Evolutionary conservation across 2,329 filamentous ascomycete species (phyloP), one percentile per base, ranked within the genome.

Genomic region (Fusarium acutatum): DNA sequence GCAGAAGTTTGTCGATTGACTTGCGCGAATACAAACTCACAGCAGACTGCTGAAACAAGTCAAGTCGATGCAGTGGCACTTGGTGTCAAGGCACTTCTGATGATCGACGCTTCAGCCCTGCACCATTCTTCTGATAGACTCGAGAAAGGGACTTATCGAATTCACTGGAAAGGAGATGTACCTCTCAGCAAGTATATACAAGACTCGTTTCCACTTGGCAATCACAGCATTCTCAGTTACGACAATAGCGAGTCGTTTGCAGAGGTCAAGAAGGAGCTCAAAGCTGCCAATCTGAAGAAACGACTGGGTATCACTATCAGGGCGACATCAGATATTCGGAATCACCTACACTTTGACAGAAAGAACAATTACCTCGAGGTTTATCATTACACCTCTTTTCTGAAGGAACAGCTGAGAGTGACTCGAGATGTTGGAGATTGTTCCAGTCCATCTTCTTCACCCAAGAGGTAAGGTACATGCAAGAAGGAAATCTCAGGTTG

Each of bases 11-110:
- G 50, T 1, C 26, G 7, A 11, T 3, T 58, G 15, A n/a, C n/a
- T n/a, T 4, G 6, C 6, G 1, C 6, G 4, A n/a, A 6, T 0
- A 20, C n/a, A 20, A 22, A 2, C 4, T 17, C 38, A 15, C 22
- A 46, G 0, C 4, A 0, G 9, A 5, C 5, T 24, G 22, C 28
- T 7, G 1, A 2, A n/a, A 14, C 1, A 6, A 40, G 6, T 10
- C 28, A 43, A 6, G 32, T 35, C 7, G 32, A 58, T 38, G 3
- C 24, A 12, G 32, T 58, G 0, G 14, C 32, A 14, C 60, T 62
- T 22, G 32, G 24, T 2, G 32, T 62, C 2, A 62, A 46, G 15
- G 3, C 22, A 6, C n/a, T 62, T 15, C 7, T 62, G 1, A 62
- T 62, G 60, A 46, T 62, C 5, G 40, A 62, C 9, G 50, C 60